phyloP scores from a whole-genome alignment of 2,329 filamentous ascomycete genomes.

The Pestalotiopsis sp. region DNA sequence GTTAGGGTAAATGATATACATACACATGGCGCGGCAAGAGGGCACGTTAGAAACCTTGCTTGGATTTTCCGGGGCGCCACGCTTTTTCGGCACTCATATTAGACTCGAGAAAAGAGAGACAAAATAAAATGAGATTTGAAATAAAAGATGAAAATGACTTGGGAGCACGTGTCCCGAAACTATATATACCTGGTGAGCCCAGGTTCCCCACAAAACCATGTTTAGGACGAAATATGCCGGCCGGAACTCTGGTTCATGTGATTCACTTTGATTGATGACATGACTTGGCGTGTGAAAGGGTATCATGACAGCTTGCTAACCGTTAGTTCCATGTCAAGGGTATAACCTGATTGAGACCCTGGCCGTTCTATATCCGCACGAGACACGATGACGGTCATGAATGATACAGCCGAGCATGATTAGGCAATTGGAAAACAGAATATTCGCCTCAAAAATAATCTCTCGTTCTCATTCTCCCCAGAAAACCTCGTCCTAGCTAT shows the following conservation, averaged over 20 bases:
- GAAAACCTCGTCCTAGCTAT: not conserved
- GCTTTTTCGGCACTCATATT: not conserved
- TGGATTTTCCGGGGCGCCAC: not conserved
- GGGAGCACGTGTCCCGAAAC: not conserved
- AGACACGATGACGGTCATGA: too few species aligned
- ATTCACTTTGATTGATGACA: not conserved
- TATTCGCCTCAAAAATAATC: not conserved
- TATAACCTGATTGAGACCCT: too few species aligned
- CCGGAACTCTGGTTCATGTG: not conserved
- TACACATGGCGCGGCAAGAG: not conserved
- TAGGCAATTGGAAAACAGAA: not conserved
- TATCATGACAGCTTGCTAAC: too few species aligned
- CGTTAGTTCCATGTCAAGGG: too few species aligned
- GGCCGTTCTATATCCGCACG: too few species aligned
- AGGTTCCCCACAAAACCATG: not conserved
- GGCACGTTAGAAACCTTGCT: not conserved
- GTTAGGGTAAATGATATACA: not conserved
- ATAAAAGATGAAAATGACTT: not conserved
- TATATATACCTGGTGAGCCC: not conserved
- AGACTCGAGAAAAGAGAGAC: not conserved
- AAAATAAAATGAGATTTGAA: not conserved
- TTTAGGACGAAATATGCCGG: not conserved
- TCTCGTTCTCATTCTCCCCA: not conserved
- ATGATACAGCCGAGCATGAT: too few species aligned
- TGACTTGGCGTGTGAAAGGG: not conserved